Evolutionary conservation across 2,329 filamentous ascomycete species (phyloP), one percentile per base, ranked within the genome.

Genomic region (Fonsecaea nubica): DNA sequence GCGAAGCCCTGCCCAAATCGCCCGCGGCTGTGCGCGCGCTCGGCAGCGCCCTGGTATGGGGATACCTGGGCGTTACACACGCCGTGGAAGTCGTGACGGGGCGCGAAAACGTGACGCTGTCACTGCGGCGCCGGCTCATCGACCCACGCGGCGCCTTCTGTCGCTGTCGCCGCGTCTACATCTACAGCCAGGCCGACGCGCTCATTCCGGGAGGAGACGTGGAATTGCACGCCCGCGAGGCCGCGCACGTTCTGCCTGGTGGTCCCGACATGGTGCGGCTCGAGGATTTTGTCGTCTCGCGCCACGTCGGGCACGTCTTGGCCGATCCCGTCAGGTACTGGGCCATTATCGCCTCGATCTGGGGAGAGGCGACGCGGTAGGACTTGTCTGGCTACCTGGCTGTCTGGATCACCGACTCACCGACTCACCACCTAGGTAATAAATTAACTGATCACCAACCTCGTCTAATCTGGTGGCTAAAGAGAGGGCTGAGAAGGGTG

Each of bases 291-390:
- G 74, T 76, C 33, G 77, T 78, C 40, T 84, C 81, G 3, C 76
- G 76, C 30, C 86, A 88, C 74, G 85, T 87, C 30, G 79, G 83
- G 18, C 84, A 86, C 65, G 78, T 80, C 64, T 79, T 81, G 66
- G 72, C 72, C 0, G 81, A 87, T 65, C 75, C 76, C 32, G 74
- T 76, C 54, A 76, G 84, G 62, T 88, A 88, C 72, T 87, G 86
- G 85, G 71, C 68, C 4, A 74, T 79, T 21, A 77, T 87, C 2
- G 78, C 72, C 48, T 78, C 81, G 63, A 78, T 79, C 0, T 87
- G 85, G 85, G 62, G 56, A 25, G 63, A 64, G n/a, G 25, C 36
- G n/a, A n/a, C 10, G 13, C 18, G 15, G 40, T n/a, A n/a, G 25
- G 25, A 25, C 25, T 2, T 25, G 25, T 25, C 25, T 25, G 25